Base-by-base conservation (phyloP, 331 rosid genomes). In the Saraca asoca region DNA sequence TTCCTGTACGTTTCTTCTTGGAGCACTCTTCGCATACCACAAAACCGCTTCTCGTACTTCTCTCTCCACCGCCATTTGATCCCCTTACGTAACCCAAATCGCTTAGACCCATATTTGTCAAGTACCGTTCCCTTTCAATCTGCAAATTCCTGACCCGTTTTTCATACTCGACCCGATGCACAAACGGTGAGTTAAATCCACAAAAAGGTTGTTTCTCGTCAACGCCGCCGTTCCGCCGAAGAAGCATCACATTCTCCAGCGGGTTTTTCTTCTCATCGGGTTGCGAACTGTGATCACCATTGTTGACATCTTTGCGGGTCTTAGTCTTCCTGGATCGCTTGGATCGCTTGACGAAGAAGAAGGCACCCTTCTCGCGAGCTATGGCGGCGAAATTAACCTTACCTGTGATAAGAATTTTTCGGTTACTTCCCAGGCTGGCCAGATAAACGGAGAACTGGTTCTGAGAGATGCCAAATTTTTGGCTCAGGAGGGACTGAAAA, bases 311-410 rank as follows among this genome's bases (percentile, higher is more conserved):
- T 31, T 37, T 68, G 13, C 51, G 70, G 11, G 31, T 13, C 69
- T 34, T 81, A 2, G 74, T 74, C 73, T 72, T 66, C 76, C 83
- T 71, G 29, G 75, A 73, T 29, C 92, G 85, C 15, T 56, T 71
- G 17, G 88, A 73, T 46, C 85, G 83, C 81, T 82, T 86, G 15
- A 87, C 89, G 50, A 83, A 76, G 68, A 87, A 83, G 79, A 78
- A 83, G 24, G 84, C 74, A 14, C 74, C 82, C 11, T 59, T 71
- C 41, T 75, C 75, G 54, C 71, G 72, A 0, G 74, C 31, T 42
- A 90, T 62, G 43, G 79, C 72, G 46, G 72, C 70, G 75, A 88
- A 81, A 76, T 88, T 79, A 74, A 76, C 59, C 75, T 79, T 85
- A 1, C 84, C 82, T 19, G 83, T 85, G 74, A 85, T 68, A 2